Evolutionary conservation across 371 early-diverging fungal genomes (phyloP).

Genomic region (Actinomucor elegans): DNA sequence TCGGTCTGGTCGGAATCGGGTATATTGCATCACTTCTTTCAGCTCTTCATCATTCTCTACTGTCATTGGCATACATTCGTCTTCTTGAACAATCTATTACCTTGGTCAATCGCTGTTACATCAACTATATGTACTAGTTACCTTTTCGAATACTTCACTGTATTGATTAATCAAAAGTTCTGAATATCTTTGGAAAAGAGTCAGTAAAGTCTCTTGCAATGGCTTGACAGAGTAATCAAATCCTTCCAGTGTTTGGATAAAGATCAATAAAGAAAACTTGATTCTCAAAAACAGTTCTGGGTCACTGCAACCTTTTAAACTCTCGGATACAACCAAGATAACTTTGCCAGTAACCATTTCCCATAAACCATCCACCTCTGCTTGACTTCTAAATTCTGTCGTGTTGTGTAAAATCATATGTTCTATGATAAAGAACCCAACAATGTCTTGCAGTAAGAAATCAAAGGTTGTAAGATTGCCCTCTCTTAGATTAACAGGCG

Average conservation of each 20-base stretch:
- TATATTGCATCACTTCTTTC: conserved; percentile 53
- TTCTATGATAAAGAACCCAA: conserved; percentile 96
- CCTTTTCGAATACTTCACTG: conserved; percentile 71
- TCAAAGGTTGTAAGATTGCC: conserved; percentile 72
- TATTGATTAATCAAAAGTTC: conserved; percentile 76
- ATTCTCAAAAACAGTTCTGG: conserved; percentile 78
- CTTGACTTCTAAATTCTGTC: conserved; percentile 85
- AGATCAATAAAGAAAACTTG: conserved; percentile 74
- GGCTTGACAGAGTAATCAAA: conserved; percentile 54
- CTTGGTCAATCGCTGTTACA: neutral
- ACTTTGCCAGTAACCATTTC: conserved; percentile 82
- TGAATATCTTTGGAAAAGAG: conserved; percentile 79
- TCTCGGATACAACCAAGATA: conserved; percentile 74
- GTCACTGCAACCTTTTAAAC: conserved; percentile 75
- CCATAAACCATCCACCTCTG: conserved; percentile 89
- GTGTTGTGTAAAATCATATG: conserved; percentile 88
- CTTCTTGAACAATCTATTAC: conserved; percentile 74
- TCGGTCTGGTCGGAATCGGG: conserved; percentile 49
- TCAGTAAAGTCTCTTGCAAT: conserved; percentile 58
- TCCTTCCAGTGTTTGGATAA: conserved; percentile 87
- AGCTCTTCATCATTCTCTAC: conserved; percentile 69
- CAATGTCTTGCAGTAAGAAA: conserved; percentile 80
- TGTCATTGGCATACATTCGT: conserved; percentile 84
- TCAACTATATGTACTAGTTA: conserved; percentile 10
- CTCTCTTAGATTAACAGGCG: conserved; percentile 63